Evolutionary conservation across 805 yeast species (phyloP).

Genomic region (Suhomyces sp.): DNA sequence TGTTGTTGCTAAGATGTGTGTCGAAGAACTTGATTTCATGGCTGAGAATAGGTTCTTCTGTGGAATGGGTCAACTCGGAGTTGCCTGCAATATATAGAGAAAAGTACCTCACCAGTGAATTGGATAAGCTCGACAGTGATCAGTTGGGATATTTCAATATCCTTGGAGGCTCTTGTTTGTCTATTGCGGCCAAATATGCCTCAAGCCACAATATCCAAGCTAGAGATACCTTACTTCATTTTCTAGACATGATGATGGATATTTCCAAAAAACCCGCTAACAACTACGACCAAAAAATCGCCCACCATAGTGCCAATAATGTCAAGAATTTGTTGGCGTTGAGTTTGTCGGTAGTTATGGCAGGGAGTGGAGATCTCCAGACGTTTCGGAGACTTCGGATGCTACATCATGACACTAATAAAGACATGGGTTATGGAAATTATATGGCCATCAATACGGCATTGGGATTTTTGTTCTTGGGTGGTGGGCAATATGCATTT

Average conservation of each 20-base stretch:
- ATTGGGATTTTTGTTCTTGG: slow-evolving; percentile 82
- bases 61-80: slow-evolving; percentile 55
- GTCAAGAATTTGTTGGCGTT: slow-evolving; percentile 60
- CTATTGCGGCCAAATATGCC: slow-evolving; percentile 75
- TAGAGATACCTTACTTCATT: slow-evolving; percentile 52
- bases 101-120: slow-evolving; percentile 24
- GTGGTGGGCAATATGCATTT: slow-evolving; percentile 90
- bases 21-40: slow-evolving; percentile 69
- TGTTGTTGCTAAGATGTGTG: slow-evolving; percentile 61
- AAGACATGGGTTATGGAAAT: slow-evolving; percentile 56
- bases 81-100: slow-evolving; percentile 48
- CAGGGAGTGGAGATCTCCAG: slow-evolving; percentile 87
- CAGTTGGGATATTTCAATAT: slow-evolving; percentile 60
- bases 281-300: slow-evolving; percentile 57
- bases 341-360: slow-evolving; percentile 72
- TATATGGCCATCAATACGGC: slow-evolving; percentile 78
- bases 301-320: slow-evolving; percentile 51
- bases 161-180: slow-evolving; percentile 69
- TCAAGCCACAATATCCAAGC: slow-evolving; percentile 59
- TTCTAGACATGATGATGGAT: slow-evolving; percentile 50
- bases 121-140: slow-evolving; percentile 49
- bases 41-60: slow-evolving; percentile 52
- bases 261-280: slow-evolving; percentile 40
- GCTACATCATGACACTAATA: slow-evolving; percentile 57
- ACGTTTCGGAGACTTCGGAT: slow-evolving; percentile 69